phyloP scores from a whole-genome alignment of 768 basidiomycete genomes.

The Tricholoma hemisulphureum region DNA sequence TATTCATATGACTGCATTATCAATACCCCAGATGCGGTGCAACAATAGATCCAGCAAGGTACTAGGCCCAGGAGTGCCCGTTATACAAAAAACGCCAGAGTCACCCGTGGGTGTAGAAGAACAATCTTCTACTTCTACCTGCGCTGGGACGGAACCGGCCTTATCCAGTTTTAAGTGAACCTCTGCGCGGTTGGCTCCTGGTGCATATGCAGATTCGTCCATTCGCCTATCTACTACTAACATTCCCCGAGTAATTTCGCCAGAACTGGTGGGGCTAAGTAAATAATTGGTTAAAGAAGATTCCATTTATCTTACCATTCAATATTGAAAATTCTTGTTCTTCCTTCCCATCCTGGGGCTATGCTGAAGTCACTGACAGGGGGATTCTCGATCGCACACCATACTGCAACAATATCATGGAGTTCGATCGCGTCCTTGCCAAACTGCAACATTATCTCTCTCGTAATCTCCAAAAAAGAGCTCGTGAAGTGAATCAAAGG shows the following conservation, averaged over 20 bases:
- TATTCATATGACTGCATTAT: neutral
- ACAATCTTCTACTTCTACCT: constrained; percentile 45
- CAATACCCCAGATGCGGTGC: constrained; percentile 56
- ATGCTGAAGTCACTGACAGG: constrained; percentile 37
- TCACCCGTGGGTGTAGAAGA: constrained; percentile 12
- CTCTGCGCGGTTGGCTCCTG: constrained; percentile 62
- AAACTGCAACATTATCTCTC: constrained; percentile 74
- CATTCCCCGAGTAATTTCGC: constrained; percentile 85
- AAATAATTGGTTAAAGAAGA: neutral
- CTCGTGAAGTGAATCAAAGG: constrained; percentile 77
- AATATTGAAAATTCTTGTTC: constrained; percentile 57
- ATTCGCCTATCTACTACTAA: constrained; percentile 77
- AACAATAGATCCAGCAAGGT: constrained; percentile 47
- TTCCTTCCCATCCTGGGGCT: constrained; percentile 56
- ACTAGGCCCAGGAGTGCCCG: constrained; percentile 63
- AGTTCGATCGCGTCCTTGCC: constrained; percentile 87
- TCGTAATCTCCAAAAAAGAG: constrained; percentile 70
- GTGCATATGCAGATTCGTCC: constrained; percentile 61
- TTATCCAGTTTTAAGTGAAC: constrained; percentile 54
- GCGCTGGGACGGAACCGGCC: constrained; percentile 45
- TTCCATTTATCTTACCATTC: constrained; percentile 54
- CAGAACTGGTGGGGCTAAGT: constrained; percentile 37
- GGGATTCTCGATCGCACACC: constrained; percentile 79
- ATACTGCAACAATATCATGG: constrained; percentile 87
- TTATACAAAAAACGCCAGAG: constrained; percentile 46